A percentile compares a stretch with the other conserved stretches of the same genome.
Conservation (phyloP, 805 yeast genomes). For the Jamesozyma piceae region DNA sequence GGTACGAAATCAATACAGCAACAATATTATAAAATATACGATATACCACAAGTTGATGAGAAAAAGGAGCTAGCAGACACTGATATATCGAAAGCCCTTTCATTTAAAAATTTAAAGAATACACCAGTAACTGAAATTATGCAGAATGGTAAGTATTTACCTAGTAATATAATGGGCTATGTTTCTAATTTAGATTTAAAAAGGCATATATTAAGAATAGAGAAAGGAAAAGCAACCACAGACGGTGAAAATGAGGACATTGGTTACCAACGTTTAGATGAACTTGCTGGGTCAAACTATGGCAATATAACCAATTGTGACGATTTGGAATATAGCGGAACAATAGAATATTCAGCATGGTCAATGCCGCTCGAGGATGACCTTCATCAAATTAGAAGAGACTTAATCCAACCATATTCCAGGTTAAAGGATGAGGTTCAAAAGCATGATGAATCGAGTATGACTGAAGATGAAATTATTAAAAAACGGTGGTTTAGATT, state of each 20-base stretch:
- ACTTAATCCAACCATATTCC: background rate
- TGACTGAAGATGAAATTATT: constrained; percentile 5
- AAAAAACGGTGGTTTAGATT: constrained; percentile 28
- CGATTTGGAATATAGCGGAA: constrained; percentile 4
- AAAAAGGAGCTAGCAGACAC: constrained; percentile 8
- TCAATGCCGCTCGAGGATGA: background rate
- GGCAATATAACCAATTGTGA: constrained; percentile 4
- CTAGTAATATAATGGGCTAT: constrained; percentile 5
- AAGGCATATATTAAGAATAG: background rate
- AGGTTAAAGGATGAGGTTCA: background rate
- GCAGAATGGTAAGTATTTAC: constrained; percentile 2
- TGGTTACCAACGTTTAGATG: background rate
- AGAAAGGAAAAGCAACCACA: background rate
- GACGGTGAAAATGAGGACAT: background rate
- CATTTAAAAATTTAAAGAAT: constrained; percentile 1
- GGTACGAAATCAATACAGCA: background rate
- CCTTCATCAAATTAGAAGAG: constrained; percentile 3
- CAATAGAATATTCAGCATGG: constrained; percentile 1
- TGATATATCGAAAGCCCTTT: constrained; percentile 6
- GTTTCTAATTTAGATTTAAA: constrained; percentile 10
- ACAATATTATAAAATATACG: background rate
- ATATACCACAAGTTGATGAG: background rate
- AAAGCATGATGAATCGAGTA: constrained; percentile 6
- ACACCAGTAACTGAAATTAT: constrained; percentile 5
- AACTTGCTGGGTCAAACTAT: constrained; percentile 1